These are phyloP conservation scores for Aspergillus pseudoviridinutans DNA, from an alignment of 2,329 filamentous ascomycete genomes.

Conservation along the genomic window DNA sequence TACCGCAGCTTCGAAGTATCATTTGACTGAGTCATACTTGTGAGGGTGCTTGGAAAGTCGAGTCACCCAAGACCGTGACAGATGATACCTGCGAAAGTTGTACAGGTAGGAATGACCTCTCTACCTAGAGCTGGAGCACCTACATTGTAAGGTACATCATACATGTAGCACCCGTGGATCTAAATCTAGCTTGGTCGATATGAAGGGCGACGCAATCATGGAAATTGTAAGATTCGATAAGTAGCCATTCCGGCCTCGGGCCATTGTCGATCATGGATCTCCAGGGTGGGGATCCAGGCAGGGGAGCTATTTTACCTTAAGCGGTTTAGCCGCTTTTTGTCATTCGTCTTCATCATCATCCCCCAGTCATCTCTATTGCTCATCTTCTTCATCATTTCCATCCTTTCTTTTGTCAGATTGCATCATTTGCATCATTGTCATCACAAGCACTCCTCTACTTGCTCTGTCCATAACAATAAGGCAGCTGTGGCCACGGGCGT, in stretches of 20 bases:
- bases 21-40: no score
- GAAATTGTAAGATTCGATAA: neutral
- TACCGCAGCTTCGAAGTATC: no score
- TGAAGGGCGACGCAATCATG: neutral
- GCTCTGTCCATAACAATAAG: neutral
- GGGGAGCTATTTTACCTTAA: neutral
- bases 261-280: conserved; percentile 1
- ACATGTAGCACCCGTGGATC: no score
- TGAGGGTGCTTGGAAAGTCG: no score
- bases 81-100: no score
- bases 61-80: no score
- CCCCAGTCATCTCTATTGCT: neutral
- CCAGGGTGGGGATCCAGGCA: neutral
- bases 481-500: neutral
- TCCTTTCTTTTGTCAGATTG: neutral
- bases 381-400: conserved; percentile 2
- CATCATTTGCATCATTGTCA: neutral
- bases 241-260: conserved; percentile 4
- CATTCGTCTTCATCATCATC: neutral
- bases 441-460: neutral
- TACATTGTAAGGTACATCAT: neutral
- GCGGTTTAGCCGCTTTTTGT: neutral
- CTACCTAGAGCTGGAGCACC: neutral
- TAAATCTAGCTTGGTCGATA: neutral
- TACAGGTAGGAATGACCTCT: neutral